phyloP scores from a whole-genome alignment of 2,329 filamentous ascomycete species.

The Colletotrichum sp. region DNA sequence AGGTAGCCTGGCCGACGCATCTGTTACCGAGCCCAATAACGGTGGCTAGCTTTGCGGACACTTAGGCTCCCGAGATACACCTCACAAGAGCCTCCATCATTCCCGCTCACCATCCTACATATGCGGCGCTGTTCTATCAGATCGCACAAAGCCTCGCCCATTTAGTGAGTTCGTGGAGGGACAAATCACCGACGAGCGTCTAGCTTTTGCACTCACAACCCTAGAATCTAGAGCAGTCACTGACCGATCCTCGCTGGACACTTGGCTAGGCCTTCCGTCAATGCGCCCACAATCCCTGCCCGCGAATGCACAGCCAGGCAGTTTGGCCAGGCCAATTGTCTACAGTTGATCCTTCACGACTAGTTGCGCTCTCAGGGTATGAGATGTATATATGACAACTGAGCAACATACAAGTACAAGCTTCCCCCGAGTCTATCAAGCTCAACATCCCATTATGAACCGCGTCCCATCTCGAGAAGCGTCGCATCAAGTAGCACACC shows the following conservation, averaged over 20 bases:
- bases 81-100: not conserved
- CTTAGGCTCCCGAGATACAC: not conserved
- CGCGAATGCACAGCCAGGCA: not conserved
- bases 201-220: not conserved
- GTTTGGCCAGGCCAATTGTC: not conserved
- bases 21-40: not conserved
- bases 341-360: not conserved
- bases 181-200: not conserved
- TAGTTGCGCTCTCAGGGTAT: conserved; percentile 14
- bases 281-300: not conserved
- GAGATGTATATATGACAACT: conserved; percentile 40
- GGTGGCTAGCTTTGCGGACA: not conserved
- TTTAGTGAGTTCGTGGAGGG: not conserved
- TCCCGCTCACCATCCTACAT: not conserved
- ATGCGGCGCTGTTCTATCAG: not conserved
- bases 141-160: not conserved
- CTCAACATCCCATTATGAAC: conserved; percentile 13
- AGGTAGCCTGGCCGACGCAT: not conserved
- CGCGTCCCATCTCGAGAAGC: not conserved
- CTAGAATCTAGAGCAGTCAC: not conserved
- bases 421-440: conserved; percentile 15
- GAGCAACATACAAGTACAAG: conserved; percentile 47
- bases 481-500: not conserved
- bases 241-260: not conserved
- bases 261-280: not conserved